These are phyloP conservation scores for Solanum sitiens DNA, from an alignment of 257 asterid species.

Conservation along the genomic window DNA sequence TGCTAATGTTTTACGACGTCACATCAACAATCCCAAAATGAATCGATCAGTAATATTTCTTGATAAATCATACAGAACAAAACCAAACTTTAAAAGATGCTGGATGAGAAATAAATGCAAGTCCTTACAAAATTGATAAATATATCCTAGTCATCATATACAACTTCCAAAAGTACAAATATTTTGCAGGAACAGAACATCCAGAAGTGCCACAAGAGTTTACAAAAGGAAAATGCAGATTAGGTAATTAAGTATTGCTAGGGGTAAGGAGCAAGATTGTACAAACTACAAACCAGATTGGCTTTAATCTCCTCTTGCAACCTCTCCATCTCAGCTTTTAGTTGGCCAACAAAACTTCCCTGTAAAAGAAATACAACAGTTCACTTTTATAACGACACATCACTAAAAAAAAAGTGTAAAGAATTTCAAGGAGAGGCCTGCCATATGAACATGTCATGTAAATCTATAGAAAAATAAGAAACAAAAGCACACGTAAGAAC, in stretches of 20 bases:
- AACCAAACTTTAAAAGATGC: background rate
- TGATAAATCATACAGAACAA: background rate
- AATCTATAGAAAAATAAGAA: background rate
- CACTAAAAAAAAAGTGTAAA: slow-evolving; percentile 3
- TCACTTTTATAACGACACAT: background rate
- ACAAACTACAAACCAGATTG: slow-evolving; percentile 77
- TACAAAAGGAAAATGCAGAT: background rate
- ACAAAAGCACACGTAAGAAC: background rate
- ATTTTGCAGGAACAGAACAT: background rate
- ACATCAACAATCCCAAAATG: background rate
- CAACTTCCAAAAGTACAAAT: background rate
- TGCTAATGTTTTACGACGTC: background rate
- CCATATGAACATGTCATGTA: background rate
- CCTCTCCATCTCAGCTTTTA: slow-evolving; percentile 65
- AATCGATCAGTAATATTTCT: background rate
- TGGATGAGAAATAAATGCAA: background rate
- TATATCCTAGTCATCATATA: background rate
- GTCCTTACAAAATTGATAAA: background rate
- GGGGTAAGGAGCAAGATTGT: background rate
- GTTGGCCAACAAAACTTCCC: slow-evolving; percentile 79
- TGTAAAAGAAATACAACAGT: slow-evolving; percentile 18
- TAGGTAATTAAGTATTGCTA: background rate
- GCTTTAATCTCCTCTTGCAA: slow-evolving; percentile 73
- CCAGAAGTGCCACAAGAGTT: background rate
- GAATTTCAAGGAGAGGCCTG: background rate